These are phyloP conservation scores for Leccinum solheimii DNA, from an alignment of 1,284 basidiomycete species.

Conservation along the genomic window DNA sequence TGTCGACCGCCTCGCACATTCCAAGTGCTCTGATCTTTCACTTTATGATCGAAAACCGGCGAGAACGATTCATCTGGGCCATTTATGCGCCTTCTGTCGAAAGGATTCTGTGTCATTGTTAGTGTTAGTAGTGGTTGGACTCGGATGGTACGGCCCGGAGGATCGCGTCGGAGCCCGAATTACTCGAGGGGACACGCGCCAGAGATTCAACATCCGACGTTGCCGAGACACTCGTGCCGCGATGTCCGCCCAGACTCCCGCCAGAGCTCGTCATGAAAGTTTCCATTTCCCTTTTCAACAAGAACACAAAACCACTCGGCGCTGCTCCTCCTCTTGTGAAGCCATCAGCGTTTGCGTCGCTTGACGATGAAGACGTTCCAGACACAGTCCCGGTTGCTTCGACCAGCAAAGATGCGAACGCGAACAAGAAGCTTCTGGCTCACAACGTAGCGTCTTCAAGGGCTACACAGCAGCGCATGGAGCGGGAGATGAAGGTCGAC, in stretches of 20 bases:
- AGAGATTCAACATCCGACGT: background rate
- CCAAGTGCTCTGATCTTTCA: constrained; percentile 1
- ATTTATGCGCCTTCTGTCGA: constrained; percentile 85
- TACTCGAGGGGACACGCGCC: too few species aligned
- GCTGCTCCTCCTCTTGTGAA: constrained; percentile 57
- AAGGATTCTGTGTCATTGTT: constrained; percentile 51
- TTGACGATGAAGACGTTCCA: constrained; percentile 61
- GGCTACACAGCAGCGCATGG: constrained; percentile 62
- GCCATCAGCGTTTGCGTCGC: constrained; percentile 59
- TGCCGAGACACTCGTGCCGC: background rate
- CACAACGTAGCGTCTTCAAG: constrained; percentile 61
- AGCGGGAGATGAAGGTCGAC: constrained; percentile 80
- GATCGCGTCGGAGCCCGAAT: too few species aligned
- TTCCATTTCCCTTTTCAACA: constrained; percentile 70
- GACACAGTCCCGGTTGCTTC: constrained; percentile 50
- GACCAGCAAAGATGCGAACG: constrained; percentile 38
- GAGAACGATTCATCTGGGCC: constrained; percentile 82
- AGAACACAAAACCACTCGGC: constrained; percentile 53
- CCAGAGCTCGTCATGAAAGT: constrained; percentile 60
- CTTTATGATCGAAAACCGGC: constrained; percentile 57
- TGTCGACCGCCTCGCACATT: constrained; percentile 38
- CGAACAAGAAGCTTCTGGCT: constrained; percentile 56
- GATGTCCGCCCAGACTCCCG: background rate
- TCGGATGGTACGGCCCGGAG: too few species aligned
- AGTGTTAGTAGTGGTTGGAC: background rate